phyloP scores from a whole-genome alignment of 2,329 filamentous ascomycete species.

The Fusarium oxysporum region DNA sequence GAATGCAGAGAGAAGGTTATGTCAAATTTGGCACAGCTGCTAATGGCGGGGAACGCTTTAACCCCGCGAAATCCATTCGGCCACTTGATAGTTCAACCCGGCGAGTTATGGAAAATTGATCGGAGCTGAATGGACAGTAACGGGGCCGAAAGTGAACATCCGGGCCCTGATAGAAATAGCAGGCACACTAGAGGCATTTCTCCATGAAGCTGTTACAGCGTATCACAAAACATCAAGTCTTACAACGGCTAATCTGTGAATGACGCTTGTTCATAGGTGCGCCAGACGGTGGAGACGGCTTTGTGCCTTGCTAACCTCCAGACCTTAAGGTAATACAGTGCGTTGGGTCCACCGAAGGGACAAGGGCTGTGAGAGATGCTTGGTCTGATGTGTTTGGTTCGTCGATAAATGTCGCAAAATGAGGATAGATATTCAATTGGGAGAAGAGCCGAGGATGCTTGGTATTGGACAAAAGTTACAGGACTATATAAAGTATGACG shows the following conservation, averaged over 20 bases:
- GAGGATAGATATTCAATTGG: constrained; percentile 12
- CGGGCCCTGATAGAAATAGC: constrained; percentile 6
- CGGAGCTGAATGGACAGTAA: constrained; percentile 23
- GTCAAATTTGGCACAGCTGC: constrained; percentile 3
- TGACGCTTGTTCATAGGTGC: constrained; percentile 28
- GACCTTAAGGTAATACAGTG: neutral
- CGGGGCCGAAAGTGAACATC: constrained; percentile 7
- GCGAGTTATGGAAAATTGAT: constrained; percentile 1
- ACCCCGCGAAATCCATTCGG: constrained; percentile 17
- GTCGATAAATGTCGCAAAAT: constrained; percentile 36
- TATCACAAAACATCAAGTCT: constrained; percentile 6
- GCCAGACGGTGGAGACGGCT: constrained; percentile 29
- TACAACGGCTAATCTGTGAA: constrained; percentile 28
- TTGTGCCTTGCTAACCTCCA: constrained; percentile 28
- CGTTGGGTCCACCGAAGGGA: constrained; percentile 23
- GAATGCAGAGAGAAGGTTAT: constrained; percentile 3
- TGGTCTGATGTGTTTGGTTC: constrained; percentile 21
- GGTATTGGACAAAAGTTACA: constrained; percentile 9
- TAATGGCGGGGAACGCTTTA: constrained; percentile 13
- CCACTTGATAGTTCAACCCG: constrained; percentile 8
- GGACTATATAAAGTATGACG: constrained; percentile 23
- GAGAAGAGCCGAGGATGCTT: constrained; percentile 13
- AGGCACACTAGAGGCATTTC: constrained; percentile 4
- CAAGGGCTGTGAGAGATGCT: constrained; percentile 23
- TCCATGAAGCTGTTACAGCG: constrained; percentile 4